Conservation (phyloP, 306 rosid genomes). For the Rubus idaeus region DNA sequence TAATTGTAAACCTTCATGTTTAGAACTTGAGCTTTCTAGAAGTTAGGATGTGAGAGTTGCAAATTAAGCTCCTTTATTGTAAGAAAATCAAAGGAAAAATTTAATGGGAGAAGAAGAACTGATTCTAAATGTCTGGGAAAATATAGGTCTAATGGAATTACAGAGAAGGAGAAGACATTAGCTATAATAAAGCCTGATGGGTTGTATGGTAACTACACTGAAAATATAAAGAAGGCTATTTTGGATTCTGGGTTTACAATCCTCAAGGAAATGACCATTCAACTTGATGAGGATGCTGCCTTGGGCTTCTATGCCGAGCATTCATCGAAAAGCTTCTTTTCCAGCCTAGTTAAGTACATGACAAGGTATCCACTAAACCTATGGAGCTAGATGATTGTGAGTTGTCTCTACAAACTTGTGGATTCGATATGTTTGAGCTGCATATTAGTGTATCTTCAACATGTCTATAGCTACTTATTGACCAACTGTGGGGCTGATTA, state of each 20-base stretch:
- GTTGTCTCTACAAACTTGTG: constrained; percentile 2
- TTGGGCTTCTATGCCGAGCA: constrained; percentile 69
- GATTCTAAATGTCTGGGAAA: background rate
- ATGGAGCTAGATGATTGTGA: constrained; percentile 6
- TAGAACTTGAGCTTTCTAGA: background rate
- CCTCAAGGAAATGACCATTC: constrained; percentile 47
- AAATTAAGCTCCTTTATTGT: too few species aligned
- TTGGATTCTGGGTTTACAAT: constrained; percentile 59
- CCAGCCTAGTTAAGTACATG: constrained; percentile 67
- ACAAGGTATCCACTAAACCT: constrained; percentile 59
- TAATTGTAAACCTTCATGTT: background rate
- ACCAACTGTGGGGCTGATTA: background rate
- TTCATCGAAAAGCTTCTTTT: constrained; percentile 66
- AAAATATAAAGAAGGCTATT: constrained; percentile 52
- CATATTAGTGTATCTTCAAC: background rate
- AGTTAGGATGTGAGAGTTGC: background rate
- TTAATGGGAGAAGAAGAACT: too few species aligned
- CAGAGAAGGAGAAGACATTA: constrained; percentile 50
- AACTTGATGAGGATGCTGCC: constrained; percentile 59
- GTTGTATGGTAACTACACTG: constrained; percentile 58
- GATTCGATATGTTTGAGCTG: constrained; percentile 13
- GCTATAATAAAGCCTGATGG: constrained; percentile 92
- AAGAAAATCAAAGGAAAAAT: too few species aligned
- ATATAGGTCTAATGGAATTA: constrained; percentile 47
- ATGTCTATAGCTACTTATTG: too few species aligned